Evolutionary conservation across 2,329 filamentous ascomycete species (phyloP).

Genomic region (Sordariomycetes sp.): DNA sequence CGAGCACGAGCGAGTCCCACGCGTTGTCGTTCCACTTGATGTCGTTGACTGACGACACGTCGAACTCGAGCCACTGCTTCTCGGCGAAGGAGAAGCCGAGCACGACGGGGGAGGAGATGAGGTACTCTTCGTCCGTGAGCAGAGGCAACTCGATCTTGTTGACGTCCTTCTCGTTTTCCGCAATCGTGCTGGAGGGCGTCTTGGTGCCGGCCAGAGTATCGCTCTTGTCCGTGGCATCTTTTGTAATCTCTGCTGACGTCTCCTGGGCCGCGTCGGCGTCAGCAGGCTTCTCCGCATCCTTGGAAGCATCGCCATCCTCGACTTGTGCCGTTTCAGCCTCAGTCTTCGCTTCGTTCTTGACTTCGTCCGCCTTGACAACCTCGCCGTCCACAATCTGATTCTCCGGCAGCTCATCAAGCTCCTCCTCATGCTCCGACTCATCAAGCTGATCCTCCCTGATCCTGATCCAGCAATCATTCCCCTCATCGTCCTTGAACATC

Average conservation of each 20-base stretch:
- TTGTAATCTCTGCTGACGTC: background rate
- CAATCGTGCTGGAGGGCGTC: no score
- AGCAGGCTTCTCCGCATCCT: conserved; percentile 40
- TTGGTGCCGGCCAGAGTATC: no score
- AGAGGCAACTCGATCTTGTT: conserved; percentile 11
- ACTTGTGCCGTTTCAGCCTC: background rate
- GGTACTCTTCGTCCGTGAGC: conserved; percentile 74
- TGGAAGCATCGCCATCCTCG: background rate
- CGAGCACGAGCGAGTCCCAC: conserved; percentile 72
- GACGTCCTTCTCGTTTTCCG: conserved; percentile 4
- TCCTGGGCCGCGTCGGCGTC: conserved; percentile 1
- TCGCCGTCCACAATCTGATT: background rate
- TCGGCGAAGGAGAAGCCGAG: conserved; percentile 82
- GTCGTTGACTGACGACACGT: conserved; percentile 67
- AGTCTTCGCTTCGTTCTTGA: background rate
- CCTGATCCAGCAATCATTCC: conserved; percentile 22
- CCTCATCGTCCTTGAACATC: conserved; percentile 35
- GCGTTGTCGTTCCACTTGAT: conserved; percentile 80
- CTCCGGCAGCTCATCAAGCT: background rate
- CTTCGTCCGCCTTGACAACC: background rate
- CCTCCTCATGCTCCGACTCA: conserved; percentile 12
- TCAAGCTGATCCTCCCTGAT: conserved; percentile 18
- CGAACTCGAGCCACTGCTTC: conserved; percentile 86
- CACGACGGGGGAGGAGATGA: conserved; percentile 76
- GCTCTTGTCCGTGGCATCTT: no score